Percentiles rank a stretch among this genome's conserved stretches.
Evolutionary conservation across 306 rosid genomes (phyloP).

Genomic region (Vachellia pachyceras): DNA sequence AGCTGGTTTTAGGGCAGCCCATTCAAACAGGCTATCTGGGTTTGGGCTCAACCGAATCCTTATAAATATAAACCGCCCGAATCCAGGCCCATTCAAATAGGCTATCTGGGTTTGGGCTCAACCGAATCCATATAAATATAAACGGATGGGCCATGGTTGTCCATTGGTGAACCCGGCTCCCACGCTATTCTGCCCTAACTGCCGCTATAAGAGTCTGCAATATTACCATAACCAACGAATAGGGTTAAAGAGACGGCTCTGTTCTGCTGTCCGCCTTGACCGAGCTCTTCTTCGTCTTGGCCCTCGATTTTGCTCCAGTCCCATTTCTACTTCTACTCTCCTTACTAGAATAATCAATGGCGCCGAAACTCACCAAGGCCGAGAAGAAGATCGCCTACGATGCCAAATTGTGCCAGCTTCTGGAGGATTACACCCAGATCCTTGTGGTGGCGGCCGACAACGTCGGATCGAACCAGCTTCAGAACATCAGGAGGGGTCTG

Average conservation of each 20-base stretch:
- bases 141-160: no score
- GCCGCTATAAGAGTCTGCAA: no score
- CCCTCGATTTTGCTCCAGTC: conserved; percentile 59
- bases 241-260: conserved; percentile 79
- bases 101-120: no score
- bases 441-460: conserved; percentile 87
- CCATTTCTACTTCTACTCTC: background rate
- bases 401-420: conserved; percentile 68
- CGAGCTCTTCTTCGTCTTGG: conserved; percentile 62
- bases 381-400: conserved; percentile 83
- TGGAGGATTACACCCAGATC: conserved; percentile 75
- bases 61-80: no score
- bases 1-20: no score
- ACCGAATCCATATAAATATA: no score
- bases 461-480: conserved; percentile 91
- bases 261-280: conserved; percentile 80
- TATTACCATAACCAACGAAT: no score
- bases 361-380: conserved; percentile 68
- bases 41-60: no score
- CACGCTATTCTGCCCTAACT: no score
- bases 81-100: no score
- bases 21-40: no score
- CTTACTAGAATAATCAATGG: conserved; percentile 43
- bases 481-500: conserved; percentile 74
- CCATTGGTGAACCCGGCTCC: no score